Evolutionary conservation across 2,329 filamentous ascomycete genomes (phyloP), one percentile per base, ranked within the genome.

Genomic region (Beauveria bassiana): DNA sequence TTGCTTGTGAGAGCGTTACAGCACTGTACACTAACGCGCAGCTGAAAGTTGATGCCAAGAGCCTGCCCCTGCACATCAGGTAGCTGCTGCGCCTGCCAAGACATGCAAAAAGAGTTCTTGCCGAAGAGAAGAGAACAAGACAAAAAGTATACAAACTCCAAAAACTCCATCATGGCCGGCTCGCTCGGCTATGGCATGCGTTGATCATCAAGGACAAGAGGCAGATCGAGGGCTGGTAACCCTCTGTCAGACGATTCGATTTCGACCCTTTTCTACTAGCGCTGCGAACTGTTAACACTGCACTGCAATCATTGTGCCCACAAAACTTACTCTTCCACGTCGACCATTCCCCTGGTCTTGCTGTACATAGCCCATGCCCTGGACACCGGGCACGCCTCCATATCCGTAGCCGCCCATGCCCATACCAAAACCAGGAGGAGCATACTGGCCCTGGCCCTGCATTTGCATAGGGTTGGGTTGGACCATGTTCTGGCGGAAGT

Each of bases 271-370:
- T 20, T 53, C 26, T 40, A 40, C 47, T 61, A 61, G 34, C 59
- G 51, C 59, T 61, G 38, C 38, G 1, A 10, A 24, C 40, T 49
- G 63, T 59, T 62, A 62, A 64, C 62, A 63, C 50, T 43, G 43
- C 62, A 51, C 50, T 62, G 18, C 14, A 26, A n/a, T 28, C 9
- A n/a, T n/a, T 6, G 20, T 18, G 12, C 16, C 14, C 10, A 14
- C 7, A 5, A 52, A 50, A 72, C 82, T 77, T 80, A 85, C 82
- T 69, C 84, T 81, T 72, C 84, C 84, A 66, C 84, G 81, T 71
- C 84, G 76, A 65, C 75, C 71, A 71, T 82, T 84, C 66, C 77
- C 77, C 66, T 82, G 81, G 66, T 83, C 81, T 68, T 85, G 82
- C 65, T 79, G 78, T 74, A 81, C 76, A 67, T 82, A 84, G 20